Evolutionary conservation across 1,139 yeast genomes (phyloP).

Genomic region (Blastobotrys petasosporus): DNA sequence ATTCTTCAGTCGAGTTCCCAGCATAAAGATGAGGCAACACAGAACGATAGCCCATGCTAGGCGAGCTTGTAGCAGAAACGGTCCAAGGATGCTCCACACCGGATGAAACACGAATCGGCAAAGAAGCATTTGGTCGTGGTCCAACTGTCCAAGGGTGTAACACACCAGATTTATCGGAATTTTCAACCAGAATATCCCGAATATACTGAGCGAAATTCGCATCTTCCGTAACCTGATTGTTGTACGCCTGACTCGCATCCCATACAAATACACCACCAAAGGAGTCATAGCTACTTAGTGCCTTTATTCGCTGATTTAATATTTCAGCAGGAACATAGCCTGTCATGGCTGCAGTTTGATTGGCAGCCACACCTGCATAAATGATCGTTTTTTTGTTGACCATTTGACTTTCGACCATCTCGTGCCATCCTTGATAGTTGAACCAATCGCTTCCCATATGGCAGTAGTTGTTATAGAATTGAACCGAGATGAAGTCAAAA

Average conservation of each 20-base stretch:
- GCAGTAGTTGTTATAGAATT: conserved; percentile 90
- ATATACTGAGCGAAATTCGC: too few species aligned
- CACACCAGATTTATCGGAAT: too few species aligned
- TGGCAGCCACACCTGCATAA: conserved; percentile 69
- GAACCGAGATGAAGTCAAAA: conserved; percentile 81
- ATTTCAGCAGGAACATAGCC: conserved; percentile 47
- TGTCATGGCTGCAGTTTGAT: conserved; percentile 57
- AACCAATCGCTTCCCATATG: conserved; percentile 37
- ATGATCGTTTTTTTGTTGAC: conserved; percentile 51
- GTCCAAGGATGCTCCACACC: too few species aligned
- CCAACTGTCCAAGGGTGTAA: too few species aligned
- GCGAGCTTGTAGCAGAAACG: too few species aligned
- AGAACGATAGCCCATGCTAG: too few species aligned
- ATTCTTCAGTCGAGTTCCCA: too few species aligned
- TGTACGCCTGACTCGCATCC: conserved; percentile 85
- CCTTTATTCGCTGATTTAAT: conserved; percentile 18
- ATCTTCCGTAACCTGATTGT: conserved; percentile 36
- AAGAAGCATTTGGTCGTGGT: too few species aligned
- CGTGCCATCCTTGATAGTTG: conserved; percentile 80
- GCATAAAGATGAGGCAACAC: too few species aligned
- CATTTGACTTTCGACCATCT: conserved; percentile 60
- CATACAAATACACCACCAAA: conserved; percentile 87
- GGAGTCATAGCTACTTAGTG: conserved; percentile 31
- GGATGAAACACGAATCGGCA: too few species aligned
- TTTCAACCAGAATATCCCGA: too few species aligned